Evolutionary conservation across 805 yeast genomes (phyloP).

Genomic region (Vanderwaltozyma tropicalis): DNA sequence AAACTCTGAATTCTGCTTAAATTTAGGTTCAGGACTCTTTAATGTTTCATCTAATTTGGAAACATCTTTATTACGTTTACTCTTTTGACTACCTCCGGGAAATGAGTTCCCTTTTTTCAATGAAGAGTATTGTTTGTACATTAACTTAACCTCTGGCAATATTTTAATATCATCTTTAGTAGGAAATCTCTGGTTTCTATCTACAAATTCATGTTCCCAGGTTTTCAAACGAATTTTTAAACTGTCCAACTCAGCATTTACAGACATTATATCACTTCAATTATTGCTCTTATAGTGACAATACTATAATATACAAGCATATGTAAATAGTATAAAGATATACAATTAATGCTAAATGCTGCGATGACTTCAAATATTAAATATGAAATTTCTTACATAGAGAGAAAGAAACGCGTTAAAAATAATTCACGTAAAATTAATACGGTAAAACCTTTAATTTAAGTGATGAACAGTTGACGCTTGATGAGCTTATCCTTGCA

Average conservation of each 20-base stretch:
- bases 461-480: too few relatives aligned
- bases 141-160: conserved; percentile 27
- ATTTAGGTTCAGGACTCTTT: background rate
- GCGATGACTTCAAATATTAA: too few relatives aligned
- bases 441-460: too few relatives aligned
- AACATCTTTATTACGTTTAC: background rate
- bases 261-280: background rate
- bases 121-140: conserved; percentile 29
- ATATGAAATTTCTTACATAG: too few relatives aligned
- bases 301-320: too few relatives aligned
- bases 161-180: conserved; percentile 37
- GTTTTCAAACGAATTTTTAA: conserved; percentile 25
- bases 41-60: too few relatives aligned
- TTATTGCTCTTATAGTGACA: too few relatives aligned
- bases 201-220: conserved; percentile 44
- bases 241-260: background rate
- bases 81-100: background rate
- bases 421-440: background rate
- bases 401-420: background rate
- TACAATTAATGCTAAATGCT: too few relatives aligned
- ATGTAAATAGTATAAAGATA: too few relatives aligned
- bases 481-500: too few relatives aligned
- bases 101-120: conserved; percentile 10
- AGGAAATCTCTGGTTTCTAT: conserved; percentile 36
- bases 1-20: conserved; percentile 29